Percentiles rank a stretch among this genome's conserved stretches.
phyloP scores from a whole-genome alignment of 1,139 yeast species.

The Geotrichum reessii region DNA sequence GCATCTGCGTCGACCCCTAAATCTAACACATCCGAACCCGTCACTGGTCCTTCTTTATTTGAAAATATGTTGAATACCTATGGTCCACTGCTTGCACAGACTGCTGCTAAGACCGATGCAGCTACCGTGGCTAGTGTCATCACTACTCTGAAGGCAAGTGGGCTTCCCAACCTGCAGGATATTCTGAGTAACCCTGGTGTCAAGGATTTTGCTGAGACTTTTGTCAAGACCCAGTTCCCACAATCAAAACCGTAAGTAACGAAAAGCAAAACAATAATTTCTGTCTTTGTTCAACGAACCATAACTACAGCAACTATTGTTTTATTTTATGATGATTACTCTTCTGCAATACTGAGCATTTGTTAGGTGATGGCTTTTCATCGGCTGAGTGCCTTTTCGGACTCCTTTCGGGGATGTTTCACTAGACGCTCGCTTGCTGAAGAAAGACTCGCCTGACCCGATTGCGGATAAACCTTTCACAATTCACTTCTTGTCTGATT shows the following conservation, averaged over 20 bases:
- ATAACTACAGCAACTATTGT: background rate
- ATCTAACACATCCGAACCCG: constrained; percentile 44
- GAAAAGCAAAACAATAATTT: background rate
- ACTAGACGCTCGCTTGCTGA: background rate
- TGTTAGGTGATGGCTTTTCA: background rate
- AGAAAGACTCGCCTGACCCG: background rate
- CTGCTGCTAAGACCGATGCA: constrained; percentile 89
- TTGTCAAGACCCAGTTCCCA: constrained; percentile 10
- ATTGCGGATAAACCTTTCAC: constrained; percentile 8
- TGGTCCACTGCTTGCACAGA: constrained; percentile 66
- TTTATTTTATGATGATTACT: constrained; percentile 6
- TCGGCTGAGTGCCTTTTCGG: background rate
- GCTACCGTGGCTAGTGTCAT: constrained; percentile 59
- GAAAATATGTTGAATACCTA: constrained; percentile 61
- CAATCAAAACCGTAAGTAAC: background rate
- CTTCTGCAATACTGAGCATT: constrained; percentile 11
- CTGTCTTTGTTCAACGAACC: background rate
- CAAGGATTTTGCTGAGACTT: constrained; percentile 49
- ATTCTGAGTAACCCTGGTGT: constrained; percentile 78
- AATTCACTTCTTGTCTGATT: constrained; percentile 6
- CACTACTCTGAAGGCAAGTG: constrained; percentile 21
- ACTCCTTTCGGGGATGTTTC: constrained; percentile 9
- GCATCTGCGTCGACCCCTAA: constrained; percentile 34
- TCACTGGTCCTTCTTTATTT: constrained; percentile 62
- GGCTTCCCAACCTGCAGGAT: constrained; percentile 54